Conservation (phyloP, 2,329 filamentous ascomycete genomes). For the Amylocarpus encephaloides region DNA sequence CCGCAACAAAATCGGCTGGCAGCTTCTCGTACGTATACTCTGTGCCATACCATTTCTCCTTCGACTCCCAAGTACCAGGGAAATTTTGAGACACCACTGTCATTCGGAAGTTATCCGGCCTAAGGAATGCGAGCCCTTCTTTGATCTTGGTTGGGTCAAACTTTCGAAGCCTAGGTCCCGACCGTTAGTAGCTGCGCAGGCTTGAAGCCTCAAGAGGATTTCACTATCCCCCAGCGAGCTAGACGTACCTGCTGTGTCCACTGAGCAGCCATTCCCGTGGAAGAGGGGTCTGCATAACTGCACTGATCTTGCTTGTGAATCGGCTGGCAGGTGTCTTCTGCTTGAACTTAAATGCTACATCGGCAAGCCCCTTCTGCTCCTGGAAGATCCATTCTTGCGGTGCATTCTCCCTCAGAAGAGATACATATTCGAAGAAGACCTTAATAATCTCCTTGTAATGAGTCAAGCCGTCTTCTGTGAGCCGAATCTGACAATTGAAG, state of each 20-base stretch:
- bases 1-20: constrained; percentile 64
- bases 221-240: not conserved
- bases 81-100: constrained; percentile 76
- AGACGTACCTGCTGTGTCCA: constrained; percentile 53
- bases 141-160: constrained; percentile 76
- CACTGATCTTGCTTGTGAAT: constrained; percentile 79
- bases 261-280: constrained; percentile 85
- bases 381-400: constrained; percentile 92
- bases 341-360: constrained; percentile 91
- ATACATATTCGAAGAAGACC: constrained; percentile 73
- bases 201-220: not conserved
- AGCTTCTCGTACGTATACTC: constrained; percentile 84
- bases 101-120: constrained; percentile 85
- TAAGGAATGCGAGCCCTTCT: constrained; percentile 64
- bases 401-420: constrained; percentile 70
- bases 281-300: constrained; percentile 85
- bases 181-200: constrained; percentile 13
- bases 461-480: constrained; percentile 56
- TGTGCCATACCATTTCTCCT: constrained; percentile 97
- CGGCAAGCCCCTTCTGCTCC: constrained; percentile 82
- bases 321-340: constrained; percentile 86
- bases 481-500: constrained; percentile 57
- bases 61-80: constrained; percentile 77
- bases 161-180: constrained; percentile 49
- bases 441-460: constrained; percentile 61